Evolutionary conservation across 179 eudicot genomes (phyloP).

Genomic region (Sideroxylon spinosum): DNA sequence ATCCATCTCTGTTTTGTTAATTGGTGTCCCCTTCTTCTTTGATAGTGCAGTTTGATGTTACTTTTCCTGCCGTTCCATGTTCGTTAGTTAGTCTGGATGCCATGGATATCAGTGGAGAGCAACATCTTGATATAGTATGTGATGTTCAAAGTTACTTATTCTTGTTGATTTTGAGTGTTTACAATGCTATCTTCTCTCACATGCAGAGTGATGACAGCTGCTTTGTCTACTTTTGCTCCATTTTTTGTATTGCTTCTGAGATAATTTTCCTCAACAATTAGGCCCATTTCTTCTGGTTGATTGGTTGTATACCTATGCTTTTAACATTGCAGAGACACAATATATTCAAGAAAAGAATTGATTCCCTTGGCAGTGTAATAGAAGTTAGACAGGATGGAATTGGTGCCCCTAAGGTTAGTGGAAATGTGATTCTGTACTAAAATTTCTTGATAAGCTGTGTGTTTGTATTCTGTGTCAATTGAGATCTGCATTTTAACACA

Average conservation of each 20-base stretch:
- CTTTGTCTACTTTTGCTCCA: background rate
- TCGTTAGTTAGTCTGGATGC: constrained; percentile 57
- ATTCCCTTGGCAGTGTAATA: constrained; percentile 65
- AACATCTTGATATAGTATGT: constrained; percentile 59
- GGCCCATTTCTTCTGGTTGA: constrained; percentile 7
- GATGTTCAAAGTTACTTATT: constrained; percentile 1
- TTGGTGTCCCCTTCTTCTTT: constrained; percentile 11
- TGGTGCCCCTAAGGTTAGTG: constrained; percentile 86
- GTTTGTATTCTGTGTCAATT: background rate
- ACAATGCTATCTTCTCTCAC: background rate
- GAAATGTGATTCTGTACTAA: constrained; percentile 1
- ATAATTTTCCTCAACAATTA: background rate
- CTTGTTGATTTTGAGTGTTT: background rate
- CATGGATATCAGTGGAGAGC: constrained; percentile 71
- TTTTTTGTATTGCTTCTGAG: constrained; percentile 5
- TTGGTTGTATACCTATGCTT: constrained; percentile 20
- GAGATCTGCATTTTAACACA: background rate
- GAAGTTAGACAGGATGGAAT: constrained; percentile 66
- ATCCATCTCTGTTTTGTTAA: background rate
- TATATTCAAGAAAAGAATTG: constrained; percentile 84
- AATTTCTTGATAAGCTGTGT: constrained; percentile 7
- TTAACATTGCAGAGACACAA: constrained; percentile 71
- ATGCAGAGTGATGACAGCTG: background rate
- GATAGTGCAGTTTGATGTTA: constrained; percentile 59
- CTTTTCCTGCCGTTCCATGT: constrained; percentile 58